Evolutionary conservation across 2,329 filamentous ascomycete genomes (phyloP).

Genomic region (Aspergillus unguis): DNA sequence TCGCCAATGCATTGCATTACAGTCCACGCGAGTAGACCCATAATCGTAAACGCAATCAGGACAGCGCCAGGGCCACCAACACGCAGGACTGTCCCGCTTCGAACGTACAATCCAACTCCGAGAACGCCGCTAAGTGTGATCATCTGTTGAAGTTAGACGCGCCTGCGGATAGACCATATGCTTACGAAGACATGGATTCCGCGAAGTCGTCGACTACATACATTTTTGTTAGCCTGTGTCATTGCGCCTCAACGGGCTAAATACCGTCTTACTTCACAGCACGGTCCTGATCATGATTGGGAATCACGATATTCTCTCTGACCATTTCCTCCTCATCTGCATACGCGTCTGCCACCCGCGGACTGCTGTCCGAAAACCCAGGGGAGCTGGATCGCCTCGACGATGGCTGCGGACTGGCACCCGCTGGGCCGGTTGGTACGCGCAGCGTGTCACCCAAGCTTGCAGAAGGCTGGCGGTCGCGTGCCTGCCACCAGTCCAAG

Average conservation of each 20-base stretch:
- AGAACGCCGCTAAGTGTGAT: constrained; percentile 36
- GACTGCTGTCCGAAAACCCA: constrained; percentile 2
- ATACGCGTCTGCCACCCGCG: neutral
- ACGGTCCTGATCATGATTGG: constrained; percentile 12
- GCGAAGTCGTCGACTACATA: constrained; percentile 17
- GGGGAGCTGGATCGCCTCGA: constrained; percentile 8
- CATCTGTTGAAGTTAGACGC: constrained; percentile 23
- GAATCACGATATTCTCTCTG: neutral
- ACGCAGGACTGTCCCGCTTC: constrained; percentile 32
- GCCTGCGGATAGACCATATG: neutral
- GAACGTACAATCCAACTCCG: constrained; percentile 33
- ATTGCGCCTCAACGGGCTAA: neutral
- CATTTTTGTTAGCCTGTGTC: too few species aligned
- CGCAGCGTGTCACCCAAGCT: constrained; percentile 5
- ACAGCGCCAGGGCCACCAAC: constrained; percentile 34
- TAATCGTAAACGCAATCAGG: constrained; percentile 30
- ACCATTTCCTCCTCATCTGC: neutral
- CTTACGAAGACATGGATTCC: constrained; percentile 28
- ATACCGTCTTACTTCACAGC: constrained; percentile 17
- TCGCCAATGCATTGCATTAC: constrained; percentile 42
- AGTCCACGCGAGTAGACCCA: constrained; percentile 32
- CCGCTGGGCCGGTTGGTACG: constrained; percentile 1
- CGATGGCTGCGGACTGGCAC: constrained; percentile 1
- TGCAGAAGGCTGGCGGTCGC: neutral
- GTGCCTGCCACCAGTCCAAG: constrained; percentile 13